A percentile compares a stretch with the other conserved stretches of the same genome.
Conservation (phyloP, 2,329 filamentous ascomycete genomes). For the Colletotrichum graminicola region DNA sequence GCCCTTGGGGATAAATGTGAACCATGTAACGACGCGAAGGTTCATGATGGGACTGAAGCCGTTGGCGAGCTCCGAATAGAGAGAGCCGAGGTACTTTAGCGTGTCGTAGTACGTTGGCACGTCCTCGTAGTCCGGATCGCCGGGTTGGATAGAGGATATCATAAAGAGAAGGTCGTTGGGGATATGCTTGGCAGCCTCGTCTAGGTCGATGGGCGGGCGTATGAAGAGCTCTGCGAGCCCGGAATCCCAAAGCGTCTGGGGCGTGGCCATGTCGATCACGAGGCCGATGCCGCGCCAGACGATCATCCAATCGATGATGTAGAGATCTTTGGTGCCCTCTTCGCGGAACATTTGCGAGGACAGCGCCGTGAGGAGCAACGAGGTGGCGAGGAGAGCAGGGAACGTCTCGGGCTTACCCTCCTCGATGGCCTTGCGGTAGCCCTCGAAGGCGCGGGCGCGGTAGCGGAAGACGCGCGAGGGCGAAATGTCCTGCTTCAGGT, state of each 20-base stretch:
- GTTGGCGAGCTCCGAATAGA: slow-evolving; percentile 62
- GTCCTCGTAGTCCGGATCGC: slow-evolving; percentile 57
- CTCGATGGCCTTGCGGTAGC: slow-evolving; percentile 65
- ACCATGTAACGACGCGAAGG: slow-evolving; percentile 65
- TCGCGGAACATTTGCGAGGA: slow-evolving; percentile 65
- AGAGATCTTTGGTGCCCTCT: slow-evolving; percentile 58
- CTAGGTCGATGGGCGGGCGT: slow-evolving; percentile 62
- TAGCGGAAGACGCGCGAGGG: slow-evolving; percentile 57
- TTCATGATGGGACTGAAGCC: slow-evolving; percentile 60
- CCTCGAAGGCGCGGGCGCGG: slow-evolving; percentile 62
- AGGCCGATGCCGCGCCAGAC: slow-evolving; percentile 67
- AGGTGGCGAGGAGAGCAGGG: slow-evolving; percentile 64
- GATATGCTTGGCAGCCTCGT: slow-evolving; percentile 55
- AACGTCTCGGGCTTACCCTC: slow-evolving; percentile 59
- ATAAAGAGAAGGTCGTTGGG: slow-evolving; percentile 64
- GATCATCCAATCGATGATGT: slow-evolving; percentile 67
- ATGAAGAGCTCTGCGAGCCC: slow-evolving; percentile 63
- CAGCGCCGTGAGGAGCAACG: slow-evolving; percentile 64
- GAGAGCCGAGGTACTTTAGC: slow-evolving; percentile 63
- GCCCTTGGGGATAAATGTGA: slow-evolving; percentile 61
- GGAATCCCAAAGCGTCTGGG: slow-evolving; percentile 51
- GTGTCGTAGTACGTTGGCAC: slow-evolving; percentile 59
- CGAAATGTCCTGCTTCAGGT: slow-evolving; percentile 55
- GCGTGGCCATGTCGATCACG: slow-evolving; percentile 58
- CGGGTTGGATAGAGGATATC: slow-evolving; percentile 58